Conservation (phyloP, 139 green algal species). For the Bryopsis sp. region DNA sequence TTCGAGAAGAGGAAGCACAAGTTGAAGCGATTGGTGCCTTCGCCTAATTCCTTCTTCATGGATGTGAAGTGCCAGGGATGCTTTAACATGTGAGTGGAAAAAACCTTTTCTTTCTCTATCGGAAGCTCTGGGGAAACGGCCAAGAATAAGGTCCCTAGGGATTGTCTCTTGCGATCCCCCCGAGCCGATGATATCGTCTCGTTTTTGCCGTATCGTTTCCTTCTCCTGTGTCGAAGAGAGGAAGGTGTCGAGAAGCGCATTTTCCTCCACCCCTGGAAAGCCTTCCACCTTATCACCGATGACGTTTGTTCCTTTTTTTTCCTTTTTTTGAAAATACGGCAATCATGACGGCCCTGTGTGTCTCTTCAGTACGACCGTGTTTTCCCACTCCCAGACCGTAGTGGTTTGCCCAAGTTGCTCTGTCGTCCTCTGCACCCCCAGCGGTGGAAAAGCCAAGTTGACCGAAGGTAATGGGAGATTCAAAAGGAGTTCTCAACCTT, state of each 20-base stretch:
- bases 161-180: not conserved
- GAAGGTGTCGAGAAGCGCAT: not conserved
- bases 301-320: not conserved
- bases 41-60: conserved; percentile 88
- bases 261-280: not conserved
- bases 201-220: not conserved
- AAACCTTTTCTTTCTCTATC: not conserved
- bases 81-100: conserved; percentile 76
- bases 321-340: not conserved
- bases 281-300: not conserved
- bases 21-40: conserved; percentile 88
- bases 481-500: not conserved
- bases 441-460: conserved; percentile 83
- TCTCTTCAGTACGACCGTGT: conserved; percentile 91
- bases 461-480: conserved; percentile 71
- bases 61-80: conserved; percentile 95
- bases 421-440: conserved; percentile 92
- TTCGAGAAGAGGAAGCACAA: conserved; percentile 96
- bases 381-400: conserved; percentile 93
- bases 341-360: not conserved
- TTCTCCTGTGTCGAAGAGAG: not conserved
- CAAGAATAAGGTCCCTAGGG: not conserved
- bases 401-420: conserved; percentile 94
- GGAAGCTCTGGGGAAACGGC: not conserved
- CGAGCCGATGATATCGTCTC: not conserved